Percentiles rank a stretch among this genome's conserved stretches.
phyloP scores from a whole-genome alignment of 495 filamentous ascomycete genomes.

The Corynascus novoguineensis region DNA sequence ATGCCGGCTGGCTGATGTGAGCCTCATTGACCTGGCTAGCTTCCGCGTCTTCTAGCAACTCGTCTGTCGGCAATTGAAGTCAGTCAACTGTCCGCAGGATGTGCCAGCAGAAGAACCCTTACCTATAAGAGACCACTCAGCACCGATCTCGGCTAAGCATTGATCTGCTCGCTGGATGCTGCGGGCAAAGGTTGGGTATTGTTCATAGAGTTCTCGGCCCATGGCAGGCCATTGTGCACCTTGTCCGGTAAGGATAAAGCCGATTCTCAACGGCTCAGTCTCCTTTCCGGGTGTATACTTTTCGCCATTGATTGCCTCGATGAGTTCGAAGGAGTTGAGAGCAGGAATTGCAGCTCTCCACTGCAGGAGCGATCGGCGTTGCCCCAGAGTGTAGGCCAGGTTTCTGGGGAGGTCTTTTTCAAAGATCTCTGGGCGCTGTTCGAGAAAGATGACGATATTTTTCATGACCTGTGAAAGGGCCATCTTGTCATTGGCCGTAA shows the following conservation, averaged over 20 bases:
- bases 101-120: slow-evolving; percentile 11
- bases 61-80: slow-evolving; percentile 19
- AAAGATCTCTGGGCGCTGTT: slow-evolving; percentile 45
- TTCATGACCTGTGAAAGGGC: slow-evolving; percentile 38
- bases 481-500: slow-evolving; percentile 45
- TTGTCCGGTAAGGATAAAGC: slow-evolving; percentile 42
- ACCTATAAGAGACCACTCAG: slow-evolving; percentile 29
- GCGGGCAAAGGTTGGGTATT: slow-evolving; percentile 34
- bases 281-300: slow-evolving; percentile 33
- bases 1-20: slow-evolving; percentile 44
- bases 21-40: slow-evolving; percentile 40
- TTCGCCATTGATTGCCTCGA: slow-evolving; percentile 40
- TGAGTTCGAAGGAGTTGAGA: slow-evolving; percentile 41
- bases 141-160: not conserved
- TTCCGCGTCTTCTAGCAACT: slow-evolving; percentile 31
- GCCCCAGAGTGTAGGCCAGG: slow-evolving; percentile 39
- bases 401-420: slow-evolving; percentile 37
- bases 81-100: slow-evolving; percentile 1
- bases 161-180: slow-evolving; percentile 31
- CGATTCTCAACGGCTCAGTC: slow-evolving; percentile 33
- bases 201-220: slow-evolving; percentile 45
- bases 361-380: slow-evolving; percentile 35
- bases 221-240: slow-evolving; percentile 52
- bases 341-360: slow-evolving; percentile 42
- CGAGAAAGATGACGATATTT: slow-evolving; percentile 42